Evolutionary conservation across 2,329 filamentous ascomycete genomes (phyloP), one percentile per base, ranked within the genome.

Genomic region (Aureobasidium sp.): DNA sequence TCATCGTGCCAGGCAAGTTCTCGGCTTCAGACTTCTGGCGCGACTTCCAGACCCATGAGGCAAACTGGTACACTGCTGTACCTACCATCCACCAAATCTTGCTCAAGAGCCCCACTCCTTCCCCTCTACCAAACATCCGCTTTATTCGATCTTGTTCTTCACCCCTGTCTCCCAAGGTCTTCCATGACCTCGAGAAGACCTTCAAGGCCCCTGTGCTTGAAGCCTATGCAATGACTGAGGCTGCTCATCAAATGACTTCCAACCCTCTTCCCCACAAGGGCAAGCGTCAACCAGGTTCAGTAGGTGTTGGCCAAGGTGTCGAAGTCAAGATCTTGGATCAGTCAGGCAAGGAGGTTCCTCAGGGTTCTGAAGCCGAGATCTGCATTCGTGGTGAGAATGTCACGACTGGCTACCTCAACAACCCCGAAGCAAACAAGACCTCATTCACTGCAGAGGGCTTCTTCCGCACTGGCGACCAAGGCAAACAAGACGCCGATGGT

Each of bases 61-160:
- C 90, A 30, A 96, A 90, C 73, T 96, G 91, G 91, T 96, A 94
- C 76, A 94, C 90, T 0, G 91, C 91, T 1, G 91, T 94, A n/a
- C 91, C 91, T 1, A 95, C 91, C 0, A 95, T 96, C 71, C 91
- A 95, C 74, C 90, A 94, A 71, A 93, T 96, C 69, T 80, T 96
- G 4, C 84, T 96, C 62, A 90, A 88, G 76, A 85, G 82, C 67
- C 85, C 88, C 7, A 73, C 83, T 3, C 91, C 90, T 5, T 82
- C 72, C 61, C 86, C 87, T 1, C 79, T 85, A 61, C 89, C 89
- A 2, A 73, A 80, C 16, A 94, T 96, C 69, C 85, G 91, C 66
- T 95, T 95, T 76, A 92, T 96, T 70, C 84, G 91, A 66, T 94
- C 90, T 14, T 95, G 91, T 78, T 93, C 89, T 10, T 91, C 88